Conservation (phyloP, 495 filamentous ascomycete genomes). For the Aspergillus steynii region DNA sequence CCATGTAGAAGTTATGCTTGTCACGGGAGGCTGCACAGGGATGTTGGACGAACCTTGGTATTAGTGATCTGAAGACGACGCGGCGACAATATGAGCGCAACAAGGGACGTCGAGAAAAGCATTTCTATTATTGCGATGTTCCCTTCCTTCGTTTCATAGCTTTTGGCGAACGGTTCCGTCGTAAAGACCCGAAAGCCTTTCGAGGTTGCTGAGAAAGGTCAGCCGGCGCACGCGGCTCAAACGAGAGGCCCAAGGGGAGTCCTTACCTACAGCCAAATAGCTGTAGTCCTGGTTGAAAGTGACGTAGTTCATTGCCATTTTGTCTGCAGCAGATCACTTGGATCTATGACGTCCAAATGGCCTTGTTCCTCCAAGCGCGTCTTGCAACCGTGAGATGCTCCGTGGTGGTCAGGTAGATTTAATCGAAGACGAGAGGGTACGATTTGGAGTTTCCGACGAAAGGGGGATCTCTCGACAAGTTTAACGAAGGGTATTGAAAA, state of each 20-base stretch:
- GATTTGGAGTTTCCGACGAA: neutral
- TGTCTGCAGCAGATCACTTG: constrained; percentile 20
- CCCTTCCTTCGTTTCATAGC: constrained; percentile 88
- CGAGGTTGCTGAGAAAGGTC: constrained; percentile 64
- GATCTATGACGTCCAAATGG: constrained; percentile 11
- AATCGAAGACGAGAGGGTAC: neutral
- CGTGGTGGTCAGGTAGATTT: too few relatives aligned
- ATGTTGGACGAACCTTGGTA: constrained; percentile 72
- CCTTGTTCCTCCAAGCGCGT: constrained; percentile 4
- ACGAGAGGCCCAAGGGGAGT: neutral
- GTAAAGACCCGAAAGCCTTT: constrained; percentile 95
- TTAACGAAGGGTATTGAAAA: neutral
- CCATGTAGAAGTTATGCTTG: neutral
- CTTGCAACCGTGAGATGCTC: neutral
- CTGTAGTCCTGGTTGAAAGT: constrained; percentile 99
- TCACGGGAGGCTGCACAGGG: neutral
- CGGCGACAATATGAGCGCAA: constrained; percentile 87
- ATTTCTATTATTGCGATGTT: constrained; percentile 96
- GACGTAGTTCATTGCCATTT: constrained; percentile 88
- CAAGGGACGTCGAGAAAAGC: constrained; percentile 98
- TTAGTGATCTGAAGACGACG: constrained; percentile 91
- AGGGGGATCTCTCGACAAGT: neutral
- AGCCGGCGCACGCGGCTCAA: constrained; percentile 22
- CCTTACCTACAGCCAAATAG: constrained; percentile 86
- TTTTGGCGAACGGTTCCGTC: constrained; percentile 91